A percentile compares a stretch with the other conserved stretches of the same genome.
Conservation (phyloP, 768 basidiomycete species). For the Lactifluus subvellereus region DNA sequence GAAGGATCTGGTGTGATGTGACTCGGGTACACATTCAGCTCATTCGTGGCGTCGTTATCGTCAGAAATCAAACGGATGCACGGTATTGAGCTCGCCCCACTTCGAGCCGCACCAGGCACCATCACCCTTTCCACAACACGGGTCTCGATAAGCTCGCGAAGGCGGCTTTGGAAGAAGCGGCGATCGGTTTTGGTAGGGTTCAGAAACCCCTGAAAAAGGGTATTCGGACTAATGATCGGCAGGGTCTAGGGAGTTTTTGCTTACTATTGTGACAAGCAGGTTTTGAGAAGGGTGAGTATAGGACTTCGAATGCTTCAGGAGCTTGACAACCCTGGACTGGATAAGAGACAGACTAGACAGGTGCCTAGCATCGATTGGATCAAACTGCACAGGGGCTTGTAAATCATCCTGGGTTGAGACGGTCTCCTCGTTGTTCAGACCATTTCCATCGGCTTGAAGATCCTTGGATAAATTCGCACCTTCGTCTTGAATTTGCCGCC, state of each 20-base stretch:
- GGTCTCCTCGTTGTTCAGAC: slow-evolving; percentile 32
- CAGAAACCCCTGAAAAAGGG: slow-evolving; percentile 55
- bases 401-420: slow-evolving; percentile 19
- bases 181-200: slow-evolving; percentile 72
- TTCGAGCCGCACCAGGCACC: slow-evolving; percentile 53
- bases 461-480: slow-evolving; percentile 40
- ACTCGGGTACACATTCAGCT: slow-evolving; percentile 19
- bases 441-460: slow-evolving; percentile 28
- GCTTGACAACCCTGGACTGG: slow-evolving; percentile 60
- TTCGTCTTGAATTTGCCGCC: slow-evolving; percentile 72
- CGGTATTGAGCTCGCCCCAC: slow-evolving; percentile 42
- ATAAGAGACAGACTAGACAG: slow-evolving; percentile 70
- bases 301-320: slow-evolving; percentile 66
- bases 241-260: slow-evolving; percentile 27
- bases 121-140: slow-evolving; percentile 70
- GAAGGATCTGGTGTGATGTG: not conserved
- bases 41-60: slow-evolving; percentile 31
- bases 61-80: slow-evolving; percentile 60
- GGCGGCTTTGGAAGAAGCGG: slow-evolving; percentile 72
- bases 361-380: slow-evolving; percentile 72
- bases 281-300: slow-evolving; percentile 68
- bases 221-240: not conserved
- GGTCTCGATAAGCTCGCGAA: slow-evolving; percentile 67
- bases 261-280: slow-evolving; percentile 68
- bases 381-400: slow-evolving; percentile 43